A percentile compares a stretch with the other conserved stretches of the same genome.
Conservation (phyloP, 768 basidiomycete genomes). For the Amanita exitialis region DNA sequence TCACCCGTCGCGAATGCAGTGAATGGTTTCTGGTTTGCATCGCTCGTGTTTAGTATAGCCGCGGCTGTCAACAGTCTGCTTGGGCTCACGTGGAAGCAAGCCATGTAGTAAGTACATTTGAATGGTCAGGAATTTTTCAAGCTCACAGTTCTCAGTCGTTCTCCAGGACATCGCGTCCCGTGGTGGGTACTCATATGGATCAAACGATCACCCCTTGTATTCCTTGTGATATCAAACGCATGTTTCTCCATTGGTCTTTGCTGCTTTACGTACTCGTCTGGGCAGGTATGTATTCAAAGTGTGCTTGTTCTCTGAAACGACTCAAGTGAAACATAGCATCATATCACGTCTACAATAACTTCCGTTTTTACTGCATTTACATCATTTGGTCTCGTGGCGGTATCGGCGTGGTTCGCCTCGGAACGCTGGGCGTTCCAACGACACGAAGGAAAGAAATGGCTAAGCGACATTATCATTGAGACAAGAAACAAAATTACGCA, state of each 20-base stretch:
- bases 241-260: conserved; percentile 75
- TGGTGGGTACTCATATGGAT: conserved; percentile 88
- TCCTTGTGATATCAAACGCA: conserved; percentile 75
- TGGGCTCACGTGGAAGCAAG: conserved; percentile 72
- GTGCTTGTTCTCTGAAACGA: neutral
- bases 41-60: conserved; percentile 67
- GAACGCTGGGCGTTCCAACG: conserved; percentile 45
- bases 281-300: conserved; percentile 35
- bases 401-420: conserved; percentile 52
- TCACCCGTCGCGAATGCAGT: conserved; percentile 38
- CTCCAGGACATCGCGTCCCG: conserved; percentile 65
- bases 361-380: conserved; percentile 71
- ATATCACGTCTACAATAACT: conserved; percentile 57
- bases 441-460: conserved; percentile 50
- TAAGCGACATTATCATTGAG: conserved; percentile 39
- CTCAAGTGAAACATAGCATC: conserved; percentile 27
- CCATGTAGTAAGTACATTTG: conserved; percentile 58
- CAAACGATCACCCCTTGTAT: conserved; percentile 74
- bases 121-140: neutral
- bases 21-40: conserved; percentile 68
- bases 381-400: conserved; percentile 48
- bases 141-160: conserved; percentile 35
- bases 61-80: conserved; percentile 72
- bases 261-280: conserved; percentile 67
- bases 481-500: conserved; percentile 16